Evolutionary conservation across 306 rosid species (phyloP).

Genomic region (apple (Malus domestica)): ASM211411v1 NC_041797.1:21038001-21038500

Average conservation of each 20-base stretch:
- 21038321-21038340: not conserved
- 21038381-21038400: not conserved
- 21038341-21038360: not conserved
- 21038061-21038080: conserved; percentile 63
- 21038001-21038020: conserved; percentile 41
- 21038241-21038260: not conserved
- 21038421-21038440: not conserved
- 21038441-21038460: not conserved
- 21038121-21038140: conserved; percentile 55
- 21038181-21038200: conserved; percentile 43
- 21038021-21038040: conserved; percentile 47
- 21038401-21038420: not conserved
- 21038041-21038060: conserved; percentile 42
- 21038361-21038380: not conserved
- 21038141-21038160: conserved; percentile 56
- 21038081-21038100: conserved; percentile 55
- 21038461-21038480: not conserved
- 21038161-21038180: conserved; percentile 53
- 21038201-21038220: conserved; percentile 17
- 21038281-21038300: not conserved
- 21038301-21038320: not conserved
- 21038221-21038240: conserved; percentile 1
- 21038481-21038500: not conserved
- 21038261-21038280: not conserved
- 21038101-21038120: conserved; percentile 51